Evolutionary conservation across 2,329 filamentous ascomycete species (phyloP), one percentile per base, ranked within the genome.

Genomic region (Coleophoma crateriformis): DNA sequence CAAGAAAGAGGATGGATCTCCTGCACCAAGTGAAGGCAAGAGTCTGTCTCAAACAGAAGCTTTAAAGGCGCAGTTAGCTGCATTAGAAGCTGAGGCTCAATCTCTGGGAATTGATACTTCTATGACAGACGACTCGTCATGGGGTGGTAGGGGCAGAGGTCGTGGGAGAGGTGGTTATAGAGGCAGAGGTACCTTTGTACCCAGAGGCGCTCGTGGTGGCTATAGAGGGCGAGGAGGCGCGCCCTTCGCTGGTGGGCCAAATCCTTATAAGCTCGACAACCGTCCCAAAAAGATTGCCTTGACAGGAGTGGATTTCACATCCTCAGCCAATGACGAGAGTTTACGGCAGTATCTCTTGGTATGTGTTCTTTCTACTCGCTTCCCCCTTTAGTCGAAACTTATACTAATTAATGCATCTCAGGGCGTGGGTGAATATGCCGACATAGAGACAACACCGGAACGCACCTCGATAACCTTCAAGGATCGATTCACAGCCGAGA

Each of bases 291-390:
- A 77, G 53, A 71, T 94, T 10, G 76, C 78, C 6, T 68, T 92
- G 20, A 74, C 75, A 7, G 85, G 82, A 3, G 76, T 81, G 11
- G 82, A 83, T 66, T 82, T 85, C 61, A 81, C 82, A 3, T 73
- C 73, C 13, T 62, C 78, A 2, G 77, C 77, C 32, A 81, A 80
- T 60, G 84, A 90, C 55, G 87, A 90, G 66, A 74, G 76, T 27
- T 70, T 92, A 40, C 75, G 86, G 53, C 84, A 88, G 59, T 85
- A 86, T 65, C 76, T 92, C 19, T 73, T 89, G 54, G 83, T 86
- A 71, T 68, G 79, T 69, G 34, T 50, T 20, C 19, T 42, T 50
- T 20, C 17, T 41, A 15, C 17, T 20, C 27, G 17, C 35, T 38
- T 17, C 7, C 7, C 35, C 11, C 13, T 38, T 38, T 38, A 8